phyloP scores from a whole-genome alignment of 2,329 filamentous ascomycete genomes.

The Talaromyces sp. region DNA sequence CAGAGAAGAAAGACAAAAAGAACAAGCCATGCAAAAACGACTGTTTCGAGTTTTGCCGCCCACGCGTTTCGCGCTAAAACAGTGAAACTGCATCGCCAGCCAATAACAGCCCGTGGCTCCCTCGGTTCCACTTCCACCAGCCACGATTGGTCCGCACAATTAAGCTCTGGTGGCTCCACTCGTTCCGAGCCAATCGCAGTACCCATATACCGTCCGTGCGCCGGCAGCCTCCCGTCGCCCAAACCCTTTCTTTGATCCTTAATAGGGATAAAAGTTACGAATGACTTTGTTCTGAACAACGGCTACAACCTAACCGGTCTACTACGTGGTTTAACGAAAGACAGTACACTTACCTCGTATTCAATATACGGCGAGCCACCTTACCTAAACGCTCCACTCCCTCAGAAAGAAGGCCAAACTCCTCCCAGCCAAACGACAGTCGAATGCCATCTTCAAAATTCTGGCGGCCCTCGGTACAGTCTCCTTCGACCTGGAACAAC shows the following conservation, averaged over 20 bases:
- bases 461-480: constrained; percentile 45
- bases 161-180: background rate
- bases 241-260: background rate
- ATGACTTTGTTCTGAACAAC: too few species aligned
- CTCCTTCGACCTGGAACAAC: constrained; percentile 64
- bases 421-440: constrained; percentile 70
- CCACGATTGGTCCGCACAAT: background rate
- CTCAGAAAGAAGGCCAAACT: constrained; percentile 60
- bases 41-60: background rate
- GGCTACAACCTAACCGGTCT: background rate
- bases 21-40: background rate
- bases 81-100: background rate
- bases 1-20: background rate
- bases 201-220: background rate
- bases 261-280: too few species aligned
- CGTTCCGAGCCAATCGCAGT: background rate
- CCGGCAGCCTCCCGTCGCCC: background rate
- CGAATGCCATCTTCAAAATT: constrained; percentile 59
- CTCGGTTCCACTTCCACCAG: background rate
- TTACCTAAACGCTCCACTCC: constrained; percentile 60
- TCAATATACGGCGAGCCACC: constrained; percentile 12
- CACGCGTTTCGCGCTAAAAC: background rate
- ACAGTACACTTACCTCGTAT: background rate
- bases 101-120: background rate
- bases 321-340: background rate